Percentiles rank a stretch among this genome's conserved stretches.
Evolutionary conservation across 306 rosid species (phyloP).

Genomic region (Fragaria ananassa): DNA sequence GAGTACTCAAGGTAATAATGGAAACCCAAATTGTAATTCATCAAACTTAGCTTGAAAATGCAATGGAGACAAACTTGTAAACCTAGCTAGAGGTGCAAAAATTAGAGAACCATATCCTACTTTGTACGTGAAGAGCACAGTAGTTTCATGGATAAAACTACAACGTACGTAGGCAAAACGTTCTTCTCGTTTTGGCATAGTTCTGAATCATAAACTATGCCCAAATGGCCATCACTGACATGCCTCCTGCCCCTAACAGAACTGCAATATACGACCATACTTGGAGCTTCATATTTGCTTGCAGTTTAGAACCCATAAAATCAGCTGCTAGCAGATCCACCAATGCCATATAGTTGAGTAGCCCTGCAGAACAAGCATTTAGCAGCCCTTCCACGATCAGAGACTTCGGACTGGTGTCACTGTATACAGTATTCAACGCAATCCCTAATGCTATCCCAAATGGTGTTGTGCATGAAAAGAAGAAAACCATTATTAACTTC

Average conservation of each 20-base stretch:
- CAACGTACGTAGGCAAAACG: too few relatives aligned
- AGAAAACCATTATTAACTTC: constrained; percentile 46
- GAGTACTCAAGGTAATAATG: too few relatives aligned
- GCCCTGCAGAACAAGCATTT: constrained; percentile 63
- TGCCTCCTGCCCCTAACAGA: constrained; percentile 58
- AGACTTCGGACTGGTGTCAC: constrained; percentile 43
- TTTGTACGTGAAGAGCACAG: too few relatives aligned
- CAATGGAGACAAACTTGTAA: background rate
- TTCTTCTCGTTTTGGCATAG: background rate
- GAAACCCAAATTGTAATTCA: background rate
- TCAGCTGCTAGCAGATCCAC: constrained; percentile 58
- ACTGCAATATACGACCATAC: constrained; percentile 41
- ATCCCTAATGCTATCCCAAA: constrained; percentile 61
- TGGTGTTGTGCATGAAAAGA: constrained; percentile 67
- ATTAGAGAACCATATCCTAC: background rate
- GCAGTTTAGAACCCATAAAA: constrained; percentile 57
- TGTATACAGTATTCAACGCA: constrained; percentile 48
- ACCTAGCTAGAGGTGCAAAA: background rate
- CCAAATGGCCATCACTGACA: constrained; percentile 74
- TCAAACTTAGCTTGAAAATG: background rate
- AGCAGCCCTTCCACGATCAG: constrained; percentile 62
- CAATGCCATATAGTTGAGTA: constrained; percentile 61
- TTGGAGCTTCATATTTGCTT: constrained; percentile 45
- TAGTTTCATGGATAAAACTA: too few relatives aligned
- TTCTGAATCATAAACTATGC: constrained; percentile 25